Evolutionary conservation across 2,329 filamentous ascomycete genomes (phyloP).

Genomic region (Sclerotinia spermophila): DNA sequence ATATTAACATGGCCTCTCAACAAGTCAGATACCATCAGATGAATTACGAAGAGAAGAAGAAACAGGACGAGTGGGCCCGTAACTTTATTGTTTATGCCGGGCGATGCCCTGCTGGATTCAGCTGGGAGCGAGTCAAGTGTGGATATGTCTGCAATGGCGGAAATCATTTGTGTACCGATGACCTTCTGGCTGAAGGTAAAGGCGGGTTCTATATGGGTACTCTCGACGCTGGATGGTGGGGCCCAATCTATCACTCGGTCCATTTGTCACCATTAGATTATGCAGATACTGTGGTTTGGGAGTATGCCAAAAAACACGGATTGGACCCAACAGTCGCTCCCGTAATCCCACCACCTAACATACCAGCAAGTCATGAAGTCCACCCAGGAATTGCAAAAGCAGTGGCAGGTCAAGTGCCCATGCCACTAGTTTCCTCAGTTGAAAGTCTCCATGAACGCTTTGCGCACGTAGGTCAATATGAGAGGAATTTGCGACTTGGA

Average conservation of each 20-base stretch:
- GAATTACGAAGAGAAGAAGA: conserved; percentile 17
- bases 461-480: background rate
- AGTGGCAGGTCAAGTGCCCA: background rate
- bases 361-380: background rate
- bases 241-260: background rate
- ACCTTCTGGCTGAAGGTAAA: conserved; percentile 26
- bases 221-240: conserved; percentile 9
- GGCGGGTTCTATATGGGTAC: conserved; percentile 21
- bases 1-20: conserved; percentile 23
- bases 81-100: conserved; percentile 11
- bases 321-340: background rate
- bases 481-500: background rate
- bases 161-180: conserved; percentile 25
- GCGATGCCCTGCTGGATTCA: conserved; percentile 20
- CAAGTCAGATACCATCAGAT: conserved; percentile 22
- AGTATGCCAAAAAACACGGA: background rate
- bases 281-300: background rate
- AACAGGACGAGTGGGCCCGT: conserved; percentile 28
- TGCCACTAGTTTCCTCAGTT: background rate
- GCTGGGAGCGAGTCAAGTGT: conserved; percentile 20
- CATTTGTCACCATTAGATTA: fast-evolving
- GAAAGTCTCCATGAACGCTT: background rate
- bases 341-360: background rate
- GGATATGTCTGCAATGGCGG: conserved; percentile 28
- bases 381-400: conserved; percentile 12